A percentile compares a stretch with the other conserved stretches of the same genome.
phyloP scores from a whole-genome alignment of 2,329 filamentous ascomycete species.

The Colletotrichum sp. region DNA sequence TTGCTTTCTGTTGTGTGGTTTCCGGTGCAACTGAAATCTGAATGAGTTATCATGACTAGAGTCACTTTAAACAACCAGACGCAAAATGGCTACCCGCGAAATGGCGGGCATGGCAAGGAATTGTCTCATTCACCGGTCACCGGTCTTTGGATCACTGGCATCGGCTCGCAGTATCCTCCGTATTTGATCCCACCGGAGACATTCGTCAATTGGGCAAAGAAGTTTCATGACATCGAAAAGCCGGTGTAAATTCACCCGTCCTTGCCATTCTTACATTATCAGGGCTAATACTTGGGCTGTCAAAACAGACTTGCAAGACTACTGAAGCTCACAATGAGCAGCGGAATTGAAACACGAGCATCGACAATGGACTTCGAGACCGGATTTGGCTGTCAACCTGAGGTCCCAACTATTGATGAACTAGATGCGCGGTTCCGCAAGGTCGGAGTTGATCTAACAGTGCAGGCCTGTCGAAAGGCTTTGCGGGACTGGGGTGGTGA shows the following conservation, averaged over 20 bases:
- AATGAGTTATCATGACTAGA: not conserved
- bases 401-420: conserved; percentile 26
- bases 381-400: not conserved
- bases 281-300: not conserved
- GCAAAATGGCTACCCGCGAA: not conserved
- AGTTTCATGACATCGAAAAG: not conserved
- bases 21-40: not conserved
- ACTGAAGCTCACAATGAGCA: not conserved
- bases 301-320: not conserved
- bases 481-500: conserved; percentile 30
- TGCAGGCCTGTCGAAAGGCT: conserved; percentile 34
- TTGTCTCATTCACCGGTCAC: not conserved
- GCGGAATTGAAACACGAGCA: not conserved
- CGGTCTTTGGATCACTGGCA: conserved; percentile 1
- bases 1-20: not conserved
- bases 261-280: not conserved
- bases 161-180: conserved; percentile 1
- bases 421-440: conserved; percentile 31
- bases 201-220: not conserved
- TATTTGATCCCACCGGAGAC: not conserved
- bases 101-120: not conserved
- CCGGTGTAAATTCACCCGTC: not conserved
- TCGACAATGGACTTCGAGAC: not conserved
- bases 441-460: conserved; percentile 32
- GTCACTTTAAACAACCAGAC: not conserved